Conservation (phyloP, 2,329 filamentous ascomycete genomes). For the Coniella lustricola region DNA sequence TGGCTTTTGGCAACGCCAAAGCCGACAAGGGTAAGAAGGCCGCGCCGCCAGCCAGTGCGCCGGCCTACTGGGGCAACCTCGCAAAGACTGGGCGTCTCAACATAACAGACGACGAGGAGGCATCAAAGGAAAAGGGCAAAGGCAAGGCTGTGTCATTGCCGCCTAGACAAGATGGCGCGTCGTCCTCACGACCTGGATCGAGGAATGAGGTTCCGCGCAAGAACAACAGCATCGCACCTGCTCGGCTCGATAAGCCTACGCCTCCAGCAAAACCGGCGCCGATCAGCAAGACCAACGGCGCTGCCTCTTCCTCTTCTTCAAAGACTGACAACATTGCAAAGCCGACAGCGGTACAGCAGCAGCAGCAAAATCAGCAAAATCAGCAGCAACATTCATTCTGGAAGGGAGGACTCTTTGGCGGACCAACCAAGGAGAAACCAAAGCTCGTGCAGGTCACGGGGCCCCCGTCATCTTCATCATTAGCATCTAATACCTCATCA, state of each 20-base stretch:
- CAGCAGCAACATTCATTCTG: background rate
- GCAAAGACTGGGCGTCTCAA: background rate
- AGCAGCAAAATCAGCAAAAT: background rate
- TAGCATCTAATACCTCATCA: background rate
- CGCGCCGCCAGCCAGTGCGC: background rate
- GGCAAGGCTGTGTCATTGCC: background rate
- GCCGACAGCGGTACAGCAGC: background rate
- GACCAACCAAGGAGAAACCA: background rate
- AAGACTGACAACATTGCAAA: background rate
- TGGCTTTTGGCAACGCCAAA: background rate
- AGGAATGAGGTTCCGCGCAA: background rate
- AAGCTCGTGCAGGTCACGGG: background rate
- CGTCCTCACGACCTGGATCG: background rate
- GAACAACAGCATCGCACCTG: background rate
- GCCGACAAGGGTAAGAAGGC: conserved; percentile 3
- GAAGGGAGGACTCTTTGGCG: background rate
- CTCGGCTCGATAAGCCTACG: background rate
- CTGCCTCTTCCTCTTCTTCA: background rate
- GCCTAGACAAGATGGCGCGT: background rate
- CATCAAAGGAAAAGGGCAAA: background rate
- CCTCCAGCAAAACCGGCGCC: background rate
- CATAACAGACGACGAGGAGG: background rate
- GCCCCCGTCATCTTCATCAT: background rate
- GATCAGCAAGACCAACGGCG: background rate
- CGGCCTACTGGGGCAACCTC: background rate